Conservation (phyloP, 1,284 basidiomycete genomes). For the Marasmius tenuissimus region DNA sequence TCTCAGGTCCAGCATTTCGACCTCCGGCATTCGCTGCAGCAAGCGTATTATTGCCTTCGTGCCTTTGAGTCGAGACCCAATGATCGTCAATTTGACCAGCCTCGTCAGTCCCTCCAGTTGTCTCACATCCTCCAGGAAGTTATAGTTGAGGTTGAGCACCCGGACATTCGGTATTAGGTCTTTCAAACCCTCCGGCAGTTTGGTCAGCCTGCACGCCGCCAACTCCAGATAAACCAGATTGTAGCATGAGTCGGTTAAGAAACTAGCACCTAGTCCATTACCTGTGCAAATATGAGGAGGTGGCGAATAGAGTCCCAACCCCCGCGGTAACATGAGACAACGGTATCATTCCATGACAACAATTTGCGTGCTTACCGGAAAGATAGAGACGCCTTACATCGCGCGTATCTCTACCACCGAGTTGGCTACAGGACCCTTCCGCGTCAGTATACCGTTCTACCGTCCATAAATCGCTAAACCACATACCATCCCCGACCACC, state of each 20-base stretch:
- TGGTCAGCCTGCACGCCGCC: constrained; percentile 84
- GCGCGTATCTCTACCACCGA: constrained; percentile 74
- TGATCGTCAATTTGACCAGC: constrained; percentile 80
- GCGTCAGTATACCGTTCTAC: constrained; percentile 16
- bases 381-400: constrained; percentile 93
- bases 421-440: constrained; percentile 36
- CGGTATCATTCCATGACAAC: constrained; percentile 1
- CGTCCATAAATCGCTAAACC: constrained; percentile 15
- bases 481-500: constrained; percentile 73
- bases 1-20: constrained; percentile 86
- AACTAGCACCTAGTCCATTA: constrained; percentile 40
- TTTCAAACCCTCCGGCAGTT: constrained; percentile 70
- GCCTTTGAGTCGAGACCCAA: constrained; percentile 78
- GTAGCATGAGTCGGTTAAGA: constrained; percentile 65
- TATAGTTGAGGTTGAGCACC: constrained; percentile 94
- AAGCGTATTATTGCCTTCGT: constrained; percentile 72
- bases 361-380: constrained; percentile 64
- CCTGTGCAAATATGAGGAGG: constrained; percentile 26
- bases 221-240: constrained; percentile 92
- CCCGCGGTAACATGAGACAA: background rate
- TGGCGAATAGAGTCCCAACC: too few species aligned
- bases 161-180: constrained; percentile 83
- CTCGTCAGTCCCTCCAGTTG: constrained; percentile 71
- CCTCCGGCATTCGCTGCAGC: constrained; percentile 68
- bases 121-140: constrained; percentile 79